Percentiles rank a stretch among this genome's conserved stretches.
These are phyloP conservation scores for Rhypophila decipiens DNA, from an alignment of 495 filamentous ascomycete genomes.

Conservation along the genomic window DNA sequence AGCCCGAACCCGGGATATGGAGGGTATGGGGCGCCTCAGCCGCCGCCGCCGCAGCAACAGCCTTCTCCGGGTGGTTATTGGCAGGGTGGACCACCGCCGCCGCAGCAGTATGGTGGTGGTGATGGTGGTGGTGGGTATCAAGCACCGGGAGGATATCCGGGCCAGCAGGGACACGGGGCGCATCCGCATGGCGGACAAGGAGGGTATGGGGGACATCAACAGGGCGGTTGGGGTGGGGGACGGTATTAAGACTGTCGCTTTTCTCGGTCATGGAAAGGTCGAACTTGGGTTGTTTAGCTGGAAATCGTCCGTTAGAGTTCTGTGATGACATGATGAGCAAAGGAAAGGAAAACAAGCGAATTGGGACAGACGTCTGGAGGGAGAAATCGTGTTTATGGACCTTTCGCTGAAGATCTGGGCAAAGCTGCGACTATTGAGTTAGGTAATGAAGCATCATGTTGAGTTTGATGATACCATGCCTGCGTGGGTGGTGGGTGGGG, in stretches of 20 bases:
- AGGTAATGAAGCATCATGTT: too few species aligned
- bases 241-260: slow-evolving; percentile 7
- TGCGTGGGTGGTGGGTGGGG: too few species aligned
- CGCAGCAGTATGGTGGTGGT: slow-evolving; percentile 5
- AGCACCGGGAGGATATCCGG: not conserved
- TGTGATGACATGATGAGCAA: too few species aligned
- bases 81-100: slow-evolving; percentile 4
- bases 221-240: slow-evolving; percentile 6
- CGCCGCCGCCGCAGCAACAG: slow-evolving; percentile 1
- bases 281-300: too few species aligned
- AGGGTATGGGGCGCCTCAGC: not conserved
- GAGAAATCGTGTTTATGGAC: too few species aligned
- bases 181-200: not conserved
- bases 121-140: not conserved
- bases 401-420: too few species aligned
- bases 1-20: slow-evolving; percentile 3
- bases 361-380: too few species aligned
- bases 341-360: too few species aligned
- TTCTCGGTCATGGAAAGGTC: too few species aligned
- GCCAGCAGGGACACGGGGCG: slow-evolving; percentile 1
- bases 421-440: too few species aligned
- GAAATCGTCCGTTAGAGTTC: too few species aligned
- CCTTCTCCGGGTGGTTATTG: slow-evolving; percentile 6
- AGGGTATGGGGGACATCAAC: slow-evolving; percentile 4
- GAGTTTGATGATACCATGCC: too few species aligned